These are phyloP conservation scores for Calonectria montana DNA, from an alignment of 2,329 filamentous ascomycete species.

Conservation along the genomic window DNA sequence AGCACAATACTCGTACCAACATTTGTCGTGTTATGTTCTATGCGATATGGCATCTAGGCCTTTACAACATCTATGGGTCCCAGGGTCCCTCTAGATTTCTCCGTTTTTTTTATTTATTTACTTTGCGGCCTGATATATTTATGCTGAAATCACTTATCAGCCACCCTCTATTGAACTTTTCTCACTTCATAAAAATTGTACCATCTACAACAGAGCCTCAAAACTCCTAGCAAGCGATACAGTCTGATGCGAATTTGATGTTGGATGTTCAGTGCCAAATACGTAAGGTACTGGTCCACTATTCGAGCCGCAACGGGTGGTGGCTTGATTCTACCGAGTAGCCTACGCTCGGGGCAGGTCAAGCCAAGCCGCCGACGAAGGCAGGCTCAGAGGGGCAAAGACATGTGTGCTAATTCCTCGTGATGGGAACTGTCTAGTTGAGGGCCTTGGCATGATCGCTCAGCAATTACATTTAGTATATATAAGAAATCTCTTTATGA, in stretches of 20 bases:
- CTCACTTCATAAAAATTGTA: background rate
- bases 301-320: background rate
- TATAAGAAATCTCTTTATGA: too few relatives aligned
- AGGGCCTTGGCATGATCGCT: too few relatives aligned
- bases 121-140: too few relatives aligned
- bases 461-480: too few relatives aligned
- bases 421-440: too few relatives aligned
- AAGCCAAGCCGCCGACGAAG: background rate
- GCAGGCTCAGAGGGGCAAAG: background rate
- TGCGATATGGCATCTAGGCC: background rate
- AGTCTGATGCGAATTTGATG: background rate
- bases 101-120: too few relatives aligned
- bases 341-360: conserved; percentile 4
- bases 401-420: conserved; percentile 5
- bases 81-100: too few relatives aligned
- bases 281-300: background rate
- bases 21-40: background rate
- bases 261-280: background rate
- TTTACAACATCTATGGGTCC: background rate
- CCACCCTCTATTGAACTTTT: too few relatives aligned
- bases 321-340: background rate
- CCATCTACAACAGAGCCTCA: background rate
- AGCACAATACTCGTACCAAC: conserved; percentile 19
- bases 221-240: background rate
- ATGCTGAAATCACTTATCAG: too few relatives aligned